phyloP scores from a whole-genome alignment of 805 yeast genomes.

The Torulaspora indica region DNA sequence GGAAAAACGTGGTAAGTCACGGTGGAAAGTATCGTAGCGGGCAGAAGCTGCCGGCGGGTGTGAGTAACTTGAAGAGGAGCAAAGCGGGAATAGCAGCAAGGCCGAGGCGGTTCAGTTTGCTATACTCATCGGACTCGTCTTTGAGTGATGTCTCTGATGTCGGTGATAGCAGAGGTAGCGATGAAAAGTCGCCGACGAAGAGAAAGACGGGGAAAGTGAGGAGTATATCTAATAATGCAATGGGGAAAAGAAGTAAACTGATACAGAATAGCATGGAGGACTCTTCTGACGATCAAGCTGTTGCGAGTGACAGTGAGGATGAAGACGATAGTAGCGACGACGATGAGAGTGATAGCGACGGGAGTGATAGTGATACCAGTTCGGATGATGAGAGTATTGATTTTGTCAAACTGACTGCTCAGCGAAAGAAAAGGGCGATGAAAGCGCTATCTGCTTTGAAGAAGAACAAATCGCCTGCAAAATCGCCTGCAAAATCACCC shows the following conservation, averaged over 20 bases:
- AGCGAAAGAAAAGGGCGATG: conserved; percentile 54
- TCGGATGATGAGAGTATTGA: conserved; percentile 68
- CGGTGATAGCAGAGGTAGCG: conserved; percentile 25
- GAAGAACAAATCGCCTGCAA: conserved; percentile 35
- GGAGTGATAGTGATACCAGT: conserved; percentile 39
- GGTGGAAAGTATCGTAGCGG: conserved; percentile 5
- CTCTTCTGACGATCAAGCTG: conserved; percentile 23
- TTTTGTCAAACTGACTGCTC: conserved; percentile 66
- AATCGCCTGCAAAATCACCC: conserved; percentile 12
- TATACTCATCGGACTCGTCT: conserved; percentile 43
- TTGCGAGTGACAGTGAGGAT: conserved; percentile 36
- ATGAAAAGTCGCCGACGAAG: conserved; percentile 15
- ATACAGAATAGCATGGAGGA: conserved; percentile 32
- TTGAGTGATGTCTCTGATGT: conserved; percentile 38
- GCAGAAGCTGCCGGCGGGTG: conserved; percentile 13
- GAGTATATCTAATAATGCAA: conserved; percentile 26
- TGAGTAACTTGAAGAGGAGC: conserved; percentile 9
- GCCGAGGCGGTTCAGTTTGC: conserved; percentile 42
- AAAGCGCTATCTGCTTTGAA: conserved; percentile 41
- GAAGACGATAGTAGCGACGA: conserved; percentile 39
- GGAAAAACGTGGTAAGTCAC: conserved; percentile 17
- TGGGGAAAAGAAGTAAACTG: conserved; percentile 35
- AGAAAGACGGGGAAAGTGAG: conserved; percentile 17
- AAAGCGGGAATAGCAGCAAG: conserved; percentile 12
- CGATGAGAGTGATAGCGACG: conserved; percentile 36